Evolutionary conservation across 768 basidiomycete genomes (phyloP).

Genomic region (Coprinopsis sp.): DNA sequence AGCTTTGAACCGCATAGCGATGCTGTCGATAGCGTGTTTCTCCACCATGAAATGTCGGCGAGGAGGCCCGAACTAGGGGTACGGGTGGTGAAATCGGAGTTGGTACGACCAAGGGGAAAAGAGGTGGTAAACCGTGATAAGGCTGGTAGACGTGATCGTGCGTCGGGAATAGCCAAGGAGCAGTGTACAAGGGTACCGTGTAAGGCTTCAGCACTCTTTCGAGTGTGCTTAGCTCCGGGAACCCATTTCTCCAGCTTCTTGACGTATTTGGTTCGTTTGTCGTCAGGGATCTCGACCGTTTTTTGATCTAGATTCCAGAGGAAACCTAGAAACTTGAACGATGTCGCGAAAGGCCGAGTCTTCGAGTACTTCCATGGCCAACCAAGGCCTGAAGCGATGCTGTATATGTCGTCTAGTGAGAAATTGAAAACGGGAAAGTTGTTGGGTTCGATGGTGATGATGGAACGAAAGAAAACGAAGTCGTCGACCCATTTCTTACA

Average conservation of each 20-base stretch:
- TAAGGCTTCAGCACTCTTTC: conserved; percentile 20
- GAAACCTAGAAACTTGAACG: conserved; percentile 35
- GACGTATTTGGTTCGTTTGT: conserved; percentile 29
- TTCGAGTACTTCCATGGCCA: conserved; percentile 34
- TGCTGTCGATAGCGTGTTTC: background rate
- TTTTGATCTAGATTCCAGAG: conserved; percentile 27
- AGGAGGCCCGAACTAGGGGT: conserved; percentile 14
- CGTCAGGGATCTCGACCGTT: conserved; percentile 25
- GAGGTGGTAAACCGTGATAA: conserved; percentile 23
- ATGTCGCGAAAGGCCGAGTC: conserved; percentile 18
- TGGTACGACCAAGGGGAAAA: conserved; percentile 16
- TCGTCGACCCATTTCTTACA: conserved; percentile 29
- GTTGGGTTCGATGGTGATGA: background rate
- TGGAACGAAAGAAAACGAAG: conserved; percentile 17
- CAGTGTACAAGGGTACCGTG: conserved; percentile 35
- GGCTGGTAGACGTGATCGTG: conserved; percentile 23
- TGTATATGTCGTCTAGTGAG: conserved; percentile 7
- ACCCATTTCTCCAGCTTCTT: conserved; percentile 16
- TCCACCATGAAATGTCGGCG: conserved; percentile 32
- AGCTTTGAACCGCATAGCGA: conserved; percentile 11
- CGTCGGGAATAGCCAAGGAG: conserved; percentile 24
- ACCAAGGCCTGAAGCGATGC: conserved; percentile 20
- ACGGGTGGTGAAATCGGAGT: conserved; percentile 12
- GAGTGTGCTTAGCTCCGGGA: conserved; percentile 4
- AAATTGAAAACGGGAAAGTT: background rate